Evolutionary conservation across 495 filamentous ascomycete species (phyloP), one percentile per base, ranked within the genome.

Genomic region (Aspergillus conjunctus): DNA sequence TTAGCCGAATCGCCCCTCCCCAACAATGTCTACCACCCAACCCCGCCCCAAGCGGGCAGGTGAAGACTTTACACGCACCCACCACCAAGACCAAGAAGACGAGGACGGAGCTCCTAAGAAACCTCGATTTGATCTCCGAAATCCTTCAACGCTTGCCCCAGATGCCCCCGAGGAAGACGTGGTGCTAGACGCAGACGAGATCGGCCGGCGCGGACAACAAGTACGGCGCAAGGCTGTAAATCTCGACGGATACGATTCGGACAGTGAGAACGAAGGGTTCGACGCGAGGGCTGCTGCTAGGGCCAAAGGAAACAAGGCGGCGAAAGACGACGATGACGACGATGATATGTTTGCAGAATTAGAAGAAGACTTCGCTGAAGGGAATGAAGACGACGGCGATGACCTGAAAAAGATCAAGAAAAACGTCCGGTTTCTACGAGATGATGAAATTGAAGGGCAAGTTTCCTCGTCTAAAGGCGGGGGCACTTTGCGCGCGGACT

Each of bases 201-300:
- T 98, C 60, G 93, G 93, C 39, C 86, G 86, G n/a, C 80, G 87
- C 15, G 89, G 86, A 0, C 80, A 85, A 39, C 86, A 88, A 46
- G 87, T 89, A 0, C 96, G 96, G 67, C 91, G 94, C 57, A 90
- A 91, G 65, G 94, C 92, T 2, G 87, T 98, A 33, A 96, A 97
- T 62, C 86, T 98, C 31, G 94, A 98, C 67, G 94, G 95, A 3
- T 98, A 98, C 76, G 93, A 97, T 55, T 93, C 88, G 0, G 94
- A 99, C 72, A 94, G 90, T 32, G 93, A 93, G 9, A 92, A 92
- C 56, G 94, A 98, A 63, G 91, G 89, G 20, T 95, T 96, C 71
- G 83, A 91, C 59, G 87, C 81, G 39, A 79, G 88, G 31, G 85
- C 83, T 0, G 85, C 87, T 50, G 81, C 78, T 12, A 82, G 83